Evolutionary conservation across 345 rosid species (phyloP).

Genomic region (Gossypium thurberi): DNA sequence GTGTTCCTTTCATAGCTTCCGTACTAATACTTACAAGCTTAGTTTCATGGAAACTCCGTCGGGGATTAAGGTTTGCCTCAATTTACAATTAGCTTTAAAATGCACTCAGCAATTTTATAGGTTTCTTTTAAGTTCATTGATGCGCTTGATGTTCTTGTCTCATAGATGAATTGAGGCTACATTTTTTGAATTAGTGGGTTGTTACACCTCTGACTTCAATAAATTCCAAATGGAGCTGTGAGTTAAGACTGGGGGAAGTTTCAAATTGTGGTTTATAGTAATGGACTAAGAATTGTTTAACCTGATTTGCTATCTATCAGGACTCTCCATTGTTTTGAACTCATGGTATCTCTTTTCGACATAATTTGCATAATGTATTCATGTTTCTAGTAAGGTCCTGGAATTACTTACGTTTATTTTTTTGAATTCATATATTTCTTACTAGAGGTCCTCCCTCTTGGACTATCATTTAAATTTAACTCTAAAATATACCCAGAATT

Average conservation of each 20-base stretch:
- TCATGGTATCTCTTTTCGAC: not conserved
- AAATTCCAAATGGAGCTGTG: not conserved
- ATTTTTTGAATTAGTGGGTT: not conserved
- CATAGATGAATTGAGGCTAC: not conserved
- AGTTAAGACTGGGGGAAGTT: not conserved
- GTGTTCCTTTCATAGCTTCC: conserved; percentile 89
- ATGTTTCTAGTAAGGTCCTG: not conserved
- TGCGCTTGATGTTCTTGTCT: not conserved
- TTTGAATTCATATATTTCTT: not conserved
- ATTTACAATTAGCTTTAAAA: not conserved
- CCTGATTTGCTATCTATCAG: not conserved
- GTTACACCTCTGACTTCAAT: not conserved
- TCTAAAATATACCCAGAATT: not conserved
- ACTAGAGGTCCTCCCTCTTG: not conserved
- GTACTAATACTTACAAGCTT: conserved; percentile 85
- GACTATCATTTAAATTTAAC: not conserved
- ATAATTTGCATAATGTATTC: not conserved
- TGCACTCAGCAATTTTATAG: not conserved
- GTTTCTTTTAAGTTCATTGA: not conserved
- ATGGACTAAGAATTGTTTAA: not conserved
- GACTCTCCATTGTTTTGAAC: not conserved
- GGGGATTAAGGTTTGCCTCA: conserved; percentile 63
- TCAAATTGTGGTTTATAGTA: not conserved
- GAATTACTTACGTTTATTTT: not conserved
- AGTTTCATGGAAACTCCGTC: conserved; percentile 97